Evolutionary conservation across 2,329 filamentous ascomycete genomes (phyloP).

Genomic region (Stachybotrys elegans): DNA sequence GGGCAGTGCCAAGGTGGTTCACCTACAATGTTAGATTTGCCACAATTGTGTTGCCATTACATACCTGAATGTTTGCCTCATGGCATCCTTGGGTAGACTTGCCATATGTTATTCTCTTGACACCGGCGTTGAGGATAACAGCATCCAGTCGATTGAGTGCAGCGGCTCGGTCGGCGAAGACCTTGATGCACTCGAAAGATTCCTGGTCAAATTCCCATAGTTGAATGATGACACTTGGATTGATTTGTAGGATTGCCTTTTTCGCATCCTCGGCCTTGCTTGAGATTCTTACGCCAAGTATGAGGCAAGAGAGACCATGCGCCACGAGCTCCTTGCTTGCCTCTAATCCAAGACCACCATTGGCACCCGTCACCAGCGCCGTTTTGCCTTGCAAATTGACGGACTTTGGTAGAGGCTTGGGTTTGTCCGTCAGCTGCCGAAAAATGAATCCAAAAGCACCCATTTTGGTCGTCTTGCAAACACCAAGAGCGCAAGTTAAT

Average conservation of each 20-base stretch:
- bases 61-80: not conserved
- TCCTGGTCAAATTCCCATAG: constrained; percentile 1
- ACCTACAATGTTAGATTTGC: not conserved
- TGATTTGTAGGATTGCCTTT: not conserved
- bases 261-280: not conserved
- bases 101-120: not conserved
- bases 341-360: constrained; percentile 1
- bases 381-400: not conserved
- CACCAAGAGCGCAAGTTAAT: too few species aligned
- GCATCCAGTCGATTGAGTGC: not conserved
- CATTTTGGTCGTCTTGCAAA: too few species aligned
- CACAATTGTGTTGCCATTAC: not conserved
- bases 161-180: not conserved
- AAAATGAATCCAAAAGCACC: not conserved
- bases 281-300: not conserved
- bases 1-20: not conserved
- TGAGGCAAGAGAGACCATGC: not conserved
- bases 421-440: not conserved
- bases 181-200: not conserved
- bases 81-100: not conserved
- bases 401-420: not conserved
- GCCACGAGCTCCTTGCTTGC: not conserved
- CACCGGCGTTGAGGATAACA: not conserved
- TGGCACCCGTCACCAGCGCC: constrained; percentile 1
- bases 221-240: not conserved